Percentiles rank a stretch among this genome's conserved stretches.
Evolutionary conservation across 2,329 filamentous ascomycete genomes (phyloP).

Genomic region (Sphaerulina vaccinii): DNA sequence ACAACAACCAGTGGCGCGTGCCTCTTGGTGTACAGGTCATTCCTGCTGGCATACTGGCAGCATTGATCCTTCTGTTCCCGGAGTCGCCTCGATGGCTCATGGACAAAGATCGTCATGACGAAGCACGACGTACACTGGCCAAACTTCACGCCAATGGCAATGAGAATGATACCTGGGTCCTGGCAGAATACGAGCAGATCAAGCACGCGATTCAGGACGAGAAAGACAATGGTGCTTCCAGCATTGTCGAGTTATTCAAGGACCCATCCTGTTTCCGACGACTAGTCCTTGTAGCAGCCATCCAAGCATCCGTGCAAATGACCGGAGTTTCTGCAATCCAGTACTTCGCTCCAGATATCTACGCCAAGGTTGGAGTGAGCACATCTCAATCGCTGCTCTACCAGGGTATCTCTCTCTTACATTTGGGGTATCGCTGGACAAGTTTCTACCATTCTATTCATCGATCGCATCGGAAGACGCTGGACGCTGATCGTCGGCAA

Average conservation of each 20-base stretch:
- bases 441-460: conserved; percentile 25
- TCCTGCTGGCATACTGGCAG: conserved; percentile 42
- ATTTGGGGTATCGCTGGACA: conserved; percentile 26
- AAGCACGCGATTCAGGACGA: conserved; percentile 22
- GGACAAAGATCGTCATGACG: conserved; percentile 28
- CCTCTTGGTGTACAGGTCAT: conserved; percentile 45
- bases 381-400: conserved; percentile 24
- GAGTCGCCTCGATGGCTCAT: conserved; percentile 34
- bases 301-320: conserved; percentile 34
- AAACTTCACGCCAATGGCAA: conserved; percentile 31
- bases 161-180: conserved; percentile 27
- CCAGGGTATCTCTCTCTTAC: conserved; percentile 27
- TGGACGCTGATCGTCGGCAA: conserved; percentile 28
- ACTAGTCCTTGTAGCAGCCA: conserved; percentile 28
- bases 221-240: conserved; percentile 16
- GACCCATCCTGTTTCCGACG: conserved; percentile 28
- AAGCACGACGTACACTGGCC: conserved; percentile 27
- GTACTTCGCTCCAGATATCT: conserved; percentile 34
- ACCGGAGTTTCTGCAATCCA: conserved; percentile 35
- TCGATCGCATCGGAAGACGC: conserved; percentile 28
- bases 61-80: conserved; percentile 39
- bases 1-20: conserved; percentile 43
- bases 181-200: conserved; percentile 24
- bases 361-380: conserved; percentile 26
- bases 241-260: conserved; percentile 29